Percentiles rank a stretch among this genome's conserved stretches.
These are phyloP conservation scores for Aspergillus eucalypticola DNA, from an alignment of 2,329 filamentous ascomycete species.

Conservation along the genomic window DNA sequence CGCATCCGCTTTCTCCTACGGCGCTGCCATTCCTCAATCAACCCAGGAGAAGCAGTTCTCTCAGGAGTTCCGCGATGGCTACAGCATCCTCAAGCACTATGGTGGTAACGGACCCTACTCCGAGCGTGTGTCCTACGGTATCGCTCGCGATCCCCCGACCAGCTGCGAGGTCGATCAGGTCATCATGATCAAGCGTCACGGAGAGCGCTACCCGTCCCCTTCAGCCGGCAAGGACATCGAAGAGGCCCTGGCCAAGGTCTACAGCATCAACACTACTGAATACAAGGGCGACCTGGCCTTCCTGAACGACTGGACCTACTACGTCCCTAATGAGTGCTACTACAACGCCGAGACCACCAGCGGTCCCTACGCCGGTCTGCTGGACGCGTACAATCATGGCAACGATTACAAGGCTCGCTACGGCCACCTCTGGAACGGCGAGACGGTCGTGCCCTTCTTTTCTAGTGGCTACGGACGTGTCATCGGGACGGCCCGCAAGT, in stretches of 20 bases:
- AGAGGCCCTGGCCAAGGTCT: slow-evolving; percentile 19
- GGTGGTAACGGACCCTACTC: slow-evolving; percentile 25
- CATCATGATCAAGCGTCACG: slow-evolving; percentile 25
- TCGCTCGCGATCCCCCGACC: slow-evolving; percentile 22
- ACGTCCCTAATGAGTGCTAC: slow-evolving; percentile 19
- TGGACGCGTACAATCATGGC: slow-evolving; percentile 18
- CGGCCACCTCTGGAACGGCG: slow-evolving; percentile 21
- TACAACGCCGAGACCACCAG: slow-evolving; percentile 20
- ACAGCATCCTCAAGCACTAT: slow-evolving; percentile 24
- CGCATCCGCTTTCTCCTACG: slow-evolving; percentile 3
- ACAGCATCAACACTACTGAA: background rate
- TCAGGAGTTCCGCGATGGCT: slow-evolving; percentile 20
- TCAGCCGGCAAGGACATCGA: slow-evolving; percentile 13
- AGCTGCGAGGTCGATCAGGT: slow-evolving; percentile 26
- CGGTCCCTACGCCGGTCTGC: slow-evolving; percentile 22
- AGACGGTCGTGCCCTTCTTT: slow-evolving; percentile 21
- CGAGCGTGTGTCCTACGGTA: slow-evolving; percentile 19
- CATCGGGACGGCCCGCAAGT: slow-evolving; percentile 26
- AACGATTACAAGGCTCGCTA: slow-evolving; percentile 23
- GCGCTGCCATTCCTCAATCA: background rate
- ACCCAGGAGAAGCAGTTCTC: slow-evolving; percentile 11
- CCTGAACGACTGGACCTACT: slow-evolving; percentile 26
- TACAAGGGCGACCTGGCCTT: slow-evolving; percentile 23
- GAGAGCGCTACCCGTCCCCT: slow-evolving; percentile 24
- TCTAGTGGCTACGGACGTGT: slow-evolving; percentile 23